Evolutionary conservation across 106 monocot genomes (phyloP).

Genomic region (Dioscorea dumetorum): DNA sequence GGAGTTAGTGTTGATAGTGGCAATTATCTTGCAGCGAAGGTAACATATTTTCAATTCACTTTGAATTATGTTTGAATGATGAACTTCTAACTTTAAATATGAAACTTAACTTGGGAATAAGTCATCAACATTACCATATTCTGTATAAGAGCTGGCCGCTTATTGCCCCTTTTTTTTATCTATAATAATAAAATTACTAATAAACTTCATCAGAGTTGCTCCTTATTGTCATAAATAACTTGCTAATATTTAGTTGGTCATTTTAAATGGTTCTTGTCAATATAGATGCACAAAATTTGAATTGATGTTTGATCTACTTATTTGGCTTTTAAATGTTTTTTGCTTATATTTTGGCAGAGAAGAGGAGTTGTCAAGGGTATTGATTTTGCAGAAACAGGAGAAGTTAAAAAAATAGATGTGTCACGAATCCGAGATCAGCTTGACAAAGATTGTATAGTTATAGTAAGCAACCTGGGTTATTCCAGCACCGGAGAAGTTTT

Average conservation of each 20-base stretch:
- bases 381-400: slow-evolving; percentile 90
- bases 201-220: no score
- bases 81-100: slow-evolving; percentile 1
- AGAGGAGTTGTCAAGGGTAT: slow-evolving; percentile 91
- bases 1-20: slow-evolving; percentile 79
- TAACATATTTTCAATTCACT: slow-evolving; percentile 9
- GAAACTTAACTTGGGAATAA: neutral
- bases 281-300: no score
- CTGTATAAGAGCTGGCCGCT: neutral
- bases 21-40: slow-evolving; percentile 96
- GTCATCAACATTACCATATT: no score
- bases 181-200: no score
- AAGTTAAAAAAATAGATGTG: slow-evolving; percentile 82
- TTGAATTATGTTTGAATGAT: neutral
- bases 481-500: slow-evolving; percentile 86
- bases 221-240: no score
- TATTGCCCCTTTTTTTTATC: no score
- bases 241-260: no score
- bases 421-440: slow-evolving; percentile 68
- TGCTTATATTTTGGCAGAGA: slow-evolving; percentile 44
- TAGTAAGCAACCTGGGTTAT: slow-evolving; percentile 90
- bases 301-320: no score
- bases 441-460: slow-evolving; percentile 73
- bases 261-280: no score
- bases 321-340: neutral